Evolutionary conservation across 169 alveolate species (phyloP).

Genomic region (Toxoplasma gondii): DNA sequence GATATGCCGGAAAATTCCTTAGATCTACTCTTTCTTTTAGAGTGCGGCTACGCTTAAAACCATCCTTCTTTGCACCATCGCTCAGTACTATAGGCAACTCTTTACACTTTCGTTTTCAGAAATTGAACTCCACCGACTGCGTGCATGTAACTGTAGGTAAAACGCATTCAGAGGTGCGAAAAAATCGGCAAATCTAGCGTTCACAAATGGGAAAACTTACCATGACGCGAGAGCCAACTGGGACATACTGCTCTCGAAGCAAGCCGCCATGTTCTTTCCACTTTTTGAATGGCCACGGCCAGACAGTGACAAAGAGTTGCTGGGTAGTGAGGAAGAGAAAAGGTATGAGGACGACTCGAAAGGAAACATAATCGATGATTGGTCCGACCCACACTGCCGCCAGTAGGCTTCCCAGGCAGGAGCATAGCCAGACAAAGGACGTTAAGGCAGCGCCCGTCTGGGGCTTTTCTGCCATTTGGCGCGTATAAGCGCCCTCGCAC

Average conservation of each 20-base stretch:
- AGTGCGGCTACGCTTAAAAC: too few species aligned
- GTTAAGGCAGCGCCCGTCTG: constrained; percentile 62
- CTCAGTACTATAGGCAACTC: too few species aligned
- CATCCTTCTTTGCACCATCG: too few species aligned
- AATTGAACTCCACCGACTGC: too few species aligned
- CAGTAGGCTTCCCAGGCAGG: constrained; percentile 55
- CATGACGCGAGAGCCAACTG: constrained; percentile 48
- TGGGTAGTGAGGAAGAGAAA: constrained; percentile 58
- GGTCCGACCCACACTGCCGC: constrained; percentile 70
- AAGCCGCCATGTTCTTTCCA: constrained; percentile 56
- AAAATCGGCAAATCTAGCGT: not conserved
- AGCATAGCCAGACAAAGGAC: constrained; percentile 66
- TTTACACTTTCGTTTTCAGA: too few species aligned
- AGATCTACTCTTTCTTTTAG: too few species aligned
- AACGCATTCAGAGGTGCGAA: too few species aligned
- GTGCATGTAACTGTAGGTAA: too few species aligned
- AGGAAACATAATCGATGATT: constrained; percentile 60
- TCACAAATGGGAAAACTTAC: not conserved
- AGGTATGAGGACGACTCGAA: constrained; percentile 44
- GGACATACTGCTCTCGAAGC: constrained; percentile 33
- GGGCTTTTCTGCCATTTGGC: constrained; percentile 66
- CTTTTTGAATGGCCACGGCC: constrained; percentile 65
- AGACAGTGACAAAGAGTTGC: constrained; percentile 48
- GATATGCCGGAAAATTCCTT: too few species aligned
- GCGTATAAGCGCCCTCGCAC: constrained; percentile 66